Evolutionary conservation across 768 basidiomycete species (phyloP), one percentile per base, ranked within the genome.

Genomic region (Panellus pusillus): DNA sequence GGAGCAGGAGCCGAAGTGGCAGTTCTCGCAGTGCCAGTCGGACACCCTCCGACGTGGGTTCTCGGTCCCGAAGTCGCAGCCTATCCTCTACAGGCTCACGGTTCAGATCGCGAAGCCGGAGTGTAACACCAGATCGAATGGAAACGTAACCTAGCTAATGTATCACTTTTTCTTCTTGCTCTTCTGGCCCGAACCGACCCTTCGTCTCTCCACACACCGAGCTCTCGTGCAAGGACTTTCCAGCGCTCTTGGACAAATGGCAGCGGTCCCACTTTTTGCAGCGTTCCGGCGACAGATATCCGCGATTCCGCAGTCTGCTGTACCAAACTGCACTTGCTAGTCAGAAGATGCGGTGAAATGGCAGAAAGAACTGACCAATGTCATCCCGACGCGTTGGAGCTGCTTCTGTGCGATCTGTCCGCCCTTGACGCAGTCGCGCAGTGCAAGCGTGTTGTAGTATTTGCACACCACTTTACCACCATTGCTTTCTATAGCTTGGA

Each of bases 401-500:
- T 9, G 93, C 94, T 48, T 81, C 74, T 51, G 79, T 71, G 49
- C 86, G 80, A 65, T 93, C 89, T 17, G 78, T 81, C 28, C 83
- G 79, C 84, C 85, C 60, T 89, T 83, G 57, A 92, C 69, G 57
- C 83, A 87, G 62, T 93, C 91, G 35, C 84, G 81, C 44, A 98
- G 79, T 1, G 91, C 86, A 31, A 97, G 79, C 17, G 80, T 70
- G 70, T 98, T 98, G 73, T 96, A 93, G 69, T 91, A 96, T 65
- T 91, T 88, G 74, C 93, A 94, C 42, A 88, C 83, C 32, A 98
- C 83, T 44, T 82, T 81, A 20, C 96, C 96, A 19, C 94, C 93
- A 9, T 75, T 78, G 15, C 75, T 74, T 67, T 98, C 92, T 50
- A 99, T 84, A 0, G 93, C 91, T 47, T 79, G 67, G 52, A 98